Evolutionary conservation across 257 asterid genomes (phyloP).

Genomic region (Avicennia marina): DNA sequence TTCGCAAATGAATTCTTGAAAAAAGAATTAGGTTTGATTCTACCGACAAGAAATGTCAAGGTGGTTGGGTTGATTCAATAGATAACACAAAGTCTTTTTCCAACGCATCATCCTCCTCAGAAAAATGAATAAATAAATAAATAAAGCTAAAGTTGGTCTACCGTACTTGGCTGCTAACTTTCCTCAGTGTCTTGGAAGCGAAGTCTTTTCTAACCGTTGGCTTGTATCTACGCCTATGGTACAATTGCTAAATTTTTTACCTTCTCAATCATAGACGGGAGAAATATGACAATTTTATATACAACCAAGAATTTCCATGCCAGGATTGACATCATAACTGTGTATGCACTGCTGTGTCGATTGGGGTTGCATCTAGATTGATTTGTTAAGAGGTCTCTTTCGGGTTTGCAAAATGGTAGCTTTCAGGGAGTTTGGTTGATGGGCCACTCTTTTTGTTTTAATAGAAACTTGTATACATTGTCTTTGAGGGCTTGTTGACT

Average conservation of each 20-base stretch:
- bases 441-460: constrained; percentile 17
- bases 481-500: constrained; percentile 13
- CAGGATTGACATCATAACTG: constrained; percentile 13
- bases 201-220: constrained; percentile 61
- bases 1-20: not conserved
- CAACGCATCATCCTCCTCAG: constrained; percentile 12
- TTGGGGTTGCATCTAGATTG: constrained; percentile 16
- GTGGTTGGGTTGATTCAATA: constrained; percentile 19
- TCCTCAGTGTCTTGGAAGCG: constrained; percentile 52
- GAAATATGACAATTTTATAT: constrained; percentile 3
- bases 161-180: constrained; percentile 10
- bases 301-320: constrained; percentile 4
- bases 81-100: constrained; percentile 25
- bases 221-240: constrained; percentile 23
- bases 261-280: constrained; percentile 16
- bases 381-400: constrained; percentile 53
- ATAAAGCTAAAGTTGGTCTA: not conserved
- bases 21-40: constrained; percentile 1
- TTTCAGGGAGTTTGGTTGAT: constrained; percentile 47
- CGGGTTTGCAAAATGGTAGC: constrained; percentile 42
- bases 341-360: constrained; percentile 14
- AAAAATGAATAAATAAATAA: not conserved
- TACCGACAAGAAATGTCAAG: constrained; percentile 28
- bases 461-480: not conserved
- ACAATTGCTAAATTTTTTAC: constrained; percentile 22